phyloP scores from a whole-genome alignment of 768 basidiomycete species.

The Psilocybe sp. region DNA sequence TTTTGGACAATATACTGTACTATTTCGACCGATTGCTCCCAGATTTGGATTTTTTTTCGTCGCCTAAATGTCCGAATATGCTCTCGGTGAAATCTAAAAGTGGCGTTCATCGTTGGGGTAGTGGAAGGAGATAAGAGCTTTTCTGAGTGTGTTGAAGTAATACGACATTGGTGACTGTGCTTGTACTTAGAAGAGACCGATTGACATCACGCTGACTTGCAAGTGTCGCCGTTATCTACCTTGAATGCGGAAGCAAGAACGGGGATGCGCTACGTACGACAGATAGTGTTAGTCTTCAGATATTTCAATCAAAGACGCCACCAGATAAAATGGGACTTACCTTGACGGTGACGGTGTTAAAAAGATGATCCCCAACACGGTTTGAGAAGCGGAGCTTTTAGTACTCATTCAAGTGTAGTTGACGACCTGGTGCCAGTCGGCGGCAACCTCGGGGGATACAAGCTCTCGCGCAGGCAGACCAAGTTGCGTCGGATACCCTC shows the following conservation, averaged over 20 bases:
- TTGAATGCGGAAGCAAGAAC: conserved; percentile 99
- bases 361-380: conserved; percentile 93
- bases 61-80: no score
- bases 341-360: conserved; percentile 97
- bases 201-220: conserved; percentile 94
- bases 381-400: conserved; percentile 96
- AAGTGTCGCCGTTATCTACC: conserved; percentile 98
- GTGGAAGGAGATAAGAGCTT: conserved; percentile 76
- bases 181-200: conserved; percentile 65
- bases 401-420: conserved; percentile 98
- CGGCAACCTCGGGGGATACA: conserved; percentile 94
- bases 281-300: no score
- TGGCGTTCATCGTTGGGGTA: conserved; percentile 88
- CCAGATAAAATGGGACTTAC: conserved; percentile 37
- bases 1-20: no score
- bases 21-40: no score
- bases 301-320: not conserved
- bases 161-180: conserved; percentile 41
- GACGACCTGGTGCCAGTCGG: conserved; percentile 97
- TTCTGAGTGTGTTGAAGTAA: conserved; percentile 55
- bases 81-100: no score
- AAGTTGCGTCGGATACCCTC: conserved; percentile 99
- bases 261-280: conserved; percentile 73
- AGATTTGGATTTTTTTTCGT: no score
- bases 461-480: conserved; percentile 92